Base-by-base conservation (phyloP, 768 basidiomycete species). In the Termitomyces sp. region DNA sequence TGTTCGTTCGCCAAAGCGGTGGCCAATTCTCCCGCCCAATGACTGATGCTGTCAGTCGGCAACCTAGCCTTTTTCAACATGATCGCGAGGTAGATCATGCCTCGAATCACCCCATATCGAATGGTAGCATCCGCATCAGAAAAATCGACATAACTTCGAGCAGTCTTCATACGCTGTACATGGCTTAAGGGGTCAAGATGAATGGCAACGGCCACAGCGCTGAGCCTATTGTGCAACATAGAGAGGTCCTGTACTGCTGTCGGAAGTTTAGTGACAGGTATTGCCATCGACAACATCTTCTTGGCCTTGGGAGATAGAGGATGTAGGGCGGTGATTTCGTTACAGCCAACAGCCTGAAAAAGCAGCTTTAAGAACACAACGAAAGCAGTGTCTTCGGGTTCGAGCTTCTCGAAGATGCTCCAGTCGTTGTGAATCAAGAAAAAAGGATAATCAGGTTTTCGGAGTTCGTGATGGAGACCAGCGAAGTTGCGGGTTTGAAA, bases 321-420 rank as follows among this genome's bases (percentile, higher is more conserved):
- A 52, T 74, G 73, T 11, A 64, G 70, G 57, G 72, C 69, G 65
- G 73, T 70, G 24, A 58, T 51, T 22, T 70, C 69, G 22, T 68
- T 68, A 39, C 73, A 70, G 2, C 68, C 66, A 24, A 78, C 78
- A 0, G 89, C 87, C 49, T 84, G 84, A n/a, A 88, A 83, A 38
- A 95, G 78, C 58, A 97, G 79, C 70, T 94, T 93, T 49, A 96
- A 78, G 69, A 94, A 91, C 7, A 91, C 70, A n/a, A 84, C 80
- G 68, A 90, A 95, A 1, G 90, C 84, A 1, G 89, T 85, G 66
- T 96, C 95, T 18, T 72, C 71, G 18, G 74, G 71, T 32, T 85
- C 80, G 54, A 79, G 77, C 20, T 77, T 72, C 18, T 76, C 76
- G 6, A 92, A 79, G 12, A 87, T 73, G 3, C 74, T 72, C 68